A percentile compares a stretch with the other conserved stretches of the same genome.
Conservation (phyloP, 495 filamentous ascomycete genomes). For the Penicillium lividum region DNA sequence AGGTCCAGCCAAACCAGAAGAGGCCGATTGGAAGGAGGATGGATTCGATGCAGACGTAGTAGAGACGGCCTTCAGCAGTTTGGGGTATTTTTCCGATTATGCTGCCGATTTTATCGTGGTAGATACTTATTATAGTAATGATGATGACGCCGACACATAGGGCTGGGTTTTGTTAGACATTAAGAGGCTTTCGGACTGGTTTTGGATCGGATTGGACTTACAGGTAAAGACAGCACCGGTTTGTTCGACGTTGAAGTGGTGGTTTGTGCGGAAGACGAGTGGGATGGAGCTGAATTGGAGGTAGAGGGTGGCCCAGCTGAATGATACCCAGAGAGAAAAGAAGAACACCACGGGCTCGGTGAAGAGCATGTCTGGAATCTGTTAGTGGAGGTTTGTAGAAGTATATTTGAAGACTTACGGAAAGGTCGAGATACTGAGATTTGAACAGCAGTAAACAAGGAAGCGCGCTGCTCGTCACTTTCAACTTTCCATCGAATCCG, state of each 20-base stretch:
- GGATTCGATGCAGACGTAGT: constrained; percentile 76
- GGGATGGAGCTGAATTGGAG: constrained; percentile 79
- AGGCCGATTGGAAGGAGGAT: constrained; percentile 70
- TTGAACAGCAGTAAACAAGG: constrained; percentile 67
- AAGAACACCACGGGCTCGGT: constrained; percentile 95
- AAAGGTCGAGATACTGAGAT: constrained; percentile 79
- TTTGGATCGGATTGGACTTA: constrained; percentile 19
- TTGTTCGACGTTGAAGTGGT: constrained; percentile 69
- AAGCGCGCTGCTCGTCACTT: constrained; percentile 76
- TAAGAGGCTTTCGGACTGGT: too few relatives aligned
- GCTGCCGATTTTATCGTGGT: constrained; percentile 60
- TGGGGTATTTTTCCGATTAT: constrained; percentile 45
- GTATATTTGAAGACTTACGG: constrained; percentile 37
- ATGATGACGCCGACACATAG: constrained; percentile 69
- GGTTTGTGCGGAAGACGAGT: constrained; percentile 69
- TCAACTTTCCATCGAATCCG: constrained; percentile 84
- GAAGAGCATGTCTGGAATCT: constrained; percentile 63
- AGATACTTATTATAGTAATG: constrained; percentile 72
- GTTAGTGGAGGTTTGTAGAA: neutral
- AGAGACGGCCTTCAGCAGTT: constrained; percentile 77
- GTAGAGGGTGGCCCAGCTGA: constrained; percentile 89
- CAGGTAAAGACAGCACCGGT: constrained; percentile 69
- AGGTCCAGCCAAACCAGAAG: constrained; percentile 83
- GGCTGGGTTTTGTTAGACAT: constrained; percentile 34
- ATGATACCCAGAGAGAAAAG: constrained; percentile 89